Percentiles rank a stretch among this genome's conserved stretches.
These are phyloP conservation scores for Chlorencoelia australis DNA, from an alignment of 2,329 filamentous ascomycete species.

Conservation along the genomic window DNA sequence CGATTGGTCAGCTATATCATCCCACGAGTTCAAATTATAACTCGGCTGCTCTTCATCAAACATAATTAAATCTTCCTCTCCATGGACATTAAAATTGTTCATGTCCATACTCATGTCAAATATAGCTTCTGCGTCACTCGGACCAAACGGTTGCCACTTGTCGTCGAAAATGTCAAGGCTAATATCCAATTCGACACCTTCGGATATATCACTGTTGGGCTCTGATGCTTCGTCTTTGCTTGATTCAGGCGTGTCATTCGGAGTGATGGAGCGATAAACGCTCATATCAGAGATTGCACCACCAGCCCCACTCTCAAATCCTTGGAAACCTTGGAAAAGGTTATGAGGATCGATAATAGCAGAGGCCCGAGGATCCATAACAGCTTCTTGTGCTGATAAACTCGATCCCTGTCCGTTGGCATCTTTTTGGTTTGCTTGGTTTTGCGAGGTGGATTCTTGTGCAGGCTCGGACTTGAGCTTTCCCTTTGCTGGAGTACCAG, in stretches of 20 bases:
- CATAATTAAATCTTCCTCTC: constrained; percentile 20
- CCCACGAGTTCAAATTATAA: constrained; percentile 32
- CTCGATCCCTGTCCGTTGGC: constrained; percentile 12
- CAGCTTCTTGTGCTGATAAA: constrained; percentile 20
- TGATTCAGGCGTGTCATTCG: constrained; percentile 55
- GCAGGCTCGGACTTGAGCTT: constrained; percentile 13
- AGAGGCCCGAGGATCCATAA: constrained; percentile 30
- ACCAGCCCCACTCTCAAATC: constrained; percentile 32
- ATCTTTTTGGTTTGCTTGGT: constrained; percentile 22
- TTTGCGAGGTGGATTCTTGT: constrained; percentile 14
- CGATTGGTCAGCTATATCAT: constrained; percentile 34
- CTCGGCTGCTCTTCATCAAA: constrained; percentile 19
- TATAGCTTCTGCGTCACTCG: constrained; percentile 30
- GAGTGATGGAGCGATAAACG: constrained; percentile 45
- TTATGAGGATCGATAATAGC: constrained; percentile 44
- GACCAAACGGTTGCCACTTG: constrained; percentile 36
- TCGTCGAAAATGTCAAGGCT: constrained; percentile 31
- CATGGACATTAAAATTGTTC: constrained; percentile 28
- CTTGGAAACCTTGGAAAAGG: constrained; percentile 34
- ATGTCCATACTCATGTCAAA: constrained; percentile 28
- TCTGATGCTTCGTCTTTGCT: constrained; percentile 51
- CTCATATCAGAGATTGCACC: constrained; percentile 44
- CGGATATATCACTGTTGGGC: constrained; percentile 52
- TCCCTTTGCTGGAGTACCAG: constrained; percentile 9
- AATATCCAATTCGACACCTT: constrained; percentile 43